A percentile compares a stretch with the other conserved stretches of the same genome.
Conservation (phyloP, 208 protist genomes). For the Trichomonas vaginalis region DNA sequence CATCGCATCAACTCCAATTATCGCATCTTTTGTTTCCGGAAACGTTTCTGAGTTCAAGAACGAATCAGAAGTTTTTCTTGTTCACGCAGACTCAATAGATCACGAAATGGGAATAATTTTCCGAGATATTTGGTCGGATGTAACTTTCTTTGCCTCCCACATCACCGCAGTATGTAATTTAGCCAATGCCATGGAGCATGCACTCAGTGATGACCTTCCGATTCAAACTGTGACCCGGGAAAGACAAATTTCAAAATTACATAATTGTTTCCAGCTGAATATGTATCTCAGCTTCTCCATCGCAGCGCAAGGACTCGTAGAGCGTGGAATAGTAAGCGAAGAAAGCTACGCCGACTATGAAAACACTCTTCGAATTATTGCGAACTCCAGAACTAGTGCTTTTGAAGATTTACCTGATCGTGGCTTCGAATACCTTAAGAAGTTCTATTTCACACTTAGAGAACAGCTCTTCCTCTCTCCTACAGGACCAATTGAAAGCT, state of each 20-base stretch:
- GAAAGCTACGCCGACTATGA: not conserved
- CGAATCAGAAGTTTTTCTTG: not conserved
- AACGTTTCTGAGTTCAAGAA: not conserved
- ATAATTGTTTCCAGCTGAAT: not conserved
- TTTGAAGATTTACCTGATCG: not conserved
- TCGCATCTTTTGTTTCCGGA: not conserved
- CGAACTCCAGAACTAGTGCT: not conserved
- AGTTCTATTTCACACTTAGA: not conserved
- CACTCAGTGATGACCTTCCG: not conserved
- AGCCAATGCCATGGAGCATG: not conserved
- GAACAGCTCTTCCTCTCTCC: not conserved
- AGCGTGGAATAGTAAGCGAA: not conserved
- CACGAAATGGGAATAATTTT: not conserved
- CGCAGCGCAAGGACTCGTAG: not conserved
- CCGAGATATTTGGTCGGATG: not conserved
- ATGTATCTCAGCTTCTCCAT: not conserved
- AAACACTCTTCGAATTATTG: not conserved
- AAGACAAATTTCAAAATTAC: not conserved
- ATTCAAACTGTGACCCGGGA: not conserved
- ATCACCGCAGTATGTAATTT: not conserved
- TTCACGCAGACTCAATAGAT: not conserved
- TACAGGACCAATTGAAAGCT: not conserved
- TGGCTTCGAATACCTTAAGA: not conserved
- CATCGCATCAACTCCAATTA: not conserved
- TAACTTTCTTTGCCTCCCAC: not conserved